Base-by-base conservation (phyloP, 306 rosid species). In the Trifolium dubium region DNA sequence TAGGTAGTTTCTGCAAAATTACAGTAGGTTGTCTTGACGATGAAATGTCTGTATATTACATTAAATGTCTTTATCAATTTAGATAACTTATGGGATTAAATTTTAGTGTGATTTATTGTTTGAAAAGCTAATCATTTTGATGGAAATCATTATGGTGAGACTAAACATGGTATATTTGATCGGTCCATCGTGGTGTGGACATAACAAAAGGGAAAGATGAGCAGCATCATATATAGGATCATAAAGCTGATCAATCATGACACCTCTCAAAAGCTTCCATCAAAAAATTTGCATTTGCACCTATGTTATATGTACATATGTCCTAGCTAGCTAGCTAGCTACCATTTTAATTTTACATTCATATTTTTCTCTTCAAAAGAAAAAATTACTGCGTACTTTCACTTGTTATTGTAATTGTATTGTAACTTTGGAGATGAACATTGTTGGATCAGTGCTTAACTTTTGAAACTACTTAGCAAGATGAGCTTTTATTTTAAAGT, bases 171-270 rank as follows among this genome's bases (percentile, higher is more conserved):
- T 68, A 77, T 81, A 77, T 81, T 69, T 74, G 79, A 69, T 73
- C 67, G 55, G 89, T 83, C 80, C 78, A 81, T 83, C 85, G 69
- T 76, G 37, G 12, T 72, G 77, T 72, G 77, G 79, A 65, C 79
- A 55, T 40, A 28, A 18, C 82, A 65, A 76, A 83, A 79, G 78
- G 69, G 76, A 12, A 59, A 79, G 37, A 66, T 71, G 30, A 67
- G 56, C 30, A 74, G 66, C 43, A 63, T 69, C 74, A 55, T 74
- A 71, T 14, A 23, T n/a, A n/a, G n/a, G n/a, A 5, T 53, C 81
- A 74, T 77, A 77, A 77, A 84, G 87, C 85, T 77, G 75, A 77
- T 63, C 71, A 10, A 37, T 39, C 8, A 37, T 39, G 2, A 67
- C 86, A 75, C 60, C 3, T 2, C 69, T 72, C 84, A 51, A 68